Evolutionary conservation across 2,329 filamentous ascomycete genomes (phyloP), one percentile per base, ranked within the genome.

Genomic region (Fusarium tjaetaba): DNA sequence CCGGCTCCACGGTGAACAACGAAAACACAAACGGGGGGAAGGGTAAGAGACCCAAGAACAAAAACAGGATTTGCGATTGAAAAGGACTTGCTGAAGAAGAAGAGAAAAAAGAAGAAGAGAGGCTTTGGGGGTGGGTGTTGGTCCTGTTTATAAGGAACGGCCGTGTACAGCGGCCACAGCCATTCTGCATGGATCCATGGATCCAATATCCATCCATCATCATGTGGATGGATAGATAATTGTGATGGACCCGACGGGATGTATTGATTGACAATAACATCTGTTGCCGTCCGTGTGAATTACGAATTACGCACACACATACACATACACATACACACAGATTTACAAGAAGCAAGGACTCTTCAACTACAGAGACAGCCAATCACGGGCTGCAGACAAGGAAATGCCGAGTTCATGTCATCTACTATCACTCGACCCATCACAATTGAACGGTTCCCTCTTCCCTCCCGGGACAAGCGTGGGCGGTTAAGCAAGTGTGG

Each of bases 41-140:
- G 79, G 79, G 80, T 79, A 80, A 80, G 80, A 83, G 67, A 74
- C 75, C 75, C 61, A 74, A 75, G 80, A 80, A 78, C 80, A 85
- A 87, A 89, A 86, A 82, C 46, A 83, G 86, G 85, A 85, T 86
- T 86, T 86, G 80, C 82, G 81, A 78, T 80, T 84, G 87, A 87
- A 74, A 83, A 86, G 80, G 85, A 85, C 90, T 93, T 93, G 91
- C 91, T 92, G 87, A 87, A 87, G 90, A 84, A 83, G 82, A 85
- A 80, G 78, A 82, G 83, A 83, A 79, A 80, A 78, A 78, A 76
- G 49, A 70, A 78, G 80, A 78, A 49, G 24, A 41, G 24, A 55
- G 68, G 77, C 4, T 59, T 77, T 74, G 66, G 59, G 73, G 78
- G 57, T 79, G 79, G 80, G 80, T 80, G 79, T 80, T 80, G 80